phyloP scores from a whole-genome alignment of 148 eudicot species.

The Fagopyrum esculentum region DNA sequence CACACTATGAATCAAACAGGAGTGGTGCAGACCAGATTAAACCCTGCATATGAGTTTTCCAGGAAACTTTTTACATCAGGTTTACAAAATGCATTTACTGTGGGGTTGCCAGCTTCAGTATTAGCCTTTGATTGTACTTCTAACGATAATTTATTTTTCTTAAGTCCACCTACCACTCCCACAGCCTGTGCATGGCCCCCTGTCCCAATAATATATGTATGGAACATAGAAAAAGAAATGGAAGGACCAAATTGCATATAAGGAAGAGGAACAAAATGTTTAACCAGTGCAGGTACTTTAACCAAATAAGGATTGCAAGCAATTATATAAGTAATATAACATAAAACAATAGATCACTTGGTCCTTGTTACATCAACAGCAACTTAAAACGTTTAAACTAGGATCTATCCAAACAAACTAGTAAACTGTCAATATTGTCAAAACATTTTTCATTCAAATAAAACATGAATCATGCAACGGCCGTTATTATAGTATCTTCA shows the following conservation, averaged over 20 bases:
- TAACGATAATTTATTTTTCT: not conserved
- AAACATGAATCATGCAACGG: not conserved
- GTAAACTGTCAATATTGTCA: not conserved
- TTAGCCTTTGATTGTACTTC: not conserved
- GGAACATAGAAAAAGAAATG: not conserved
- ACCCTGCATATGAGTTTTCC: not conserved
- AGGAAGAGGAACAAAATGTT: not conserved
- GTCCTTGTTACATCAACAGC: not conserved
- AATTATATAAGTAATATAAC: too few species aligned
- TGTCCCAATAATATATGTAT: not conserved
- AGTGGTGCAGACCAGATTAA: not conserved
- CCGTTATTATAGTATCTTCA: not conserved
- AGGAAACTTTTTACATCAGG: not conserved
- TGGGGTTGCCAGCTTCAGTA: not conserved
- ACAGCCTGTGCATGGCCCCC: not conserved
- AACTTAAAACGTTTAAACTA: not conserved
- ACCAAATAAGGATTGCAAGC: not conserved
- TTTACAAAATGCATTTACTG: not conserved
- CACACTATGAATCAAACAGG: slow-evolving; percentile 39
- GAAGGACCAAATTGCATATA: not conserved
- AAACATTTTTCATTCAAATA: not conserved
- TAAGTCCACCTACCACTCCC: not conserved
- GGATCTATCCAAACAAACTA: not conserved
- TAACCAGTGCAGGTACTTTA: not conserved
- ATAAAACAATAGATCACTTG: too few species aligned